A percentile compares a stretch with the other conserved stretches of the same genome.
Evolutionary conservation across 768 basidiomycete genomes (phyloP).

Genomic region (Fibroporia radiculosa): DNA sequence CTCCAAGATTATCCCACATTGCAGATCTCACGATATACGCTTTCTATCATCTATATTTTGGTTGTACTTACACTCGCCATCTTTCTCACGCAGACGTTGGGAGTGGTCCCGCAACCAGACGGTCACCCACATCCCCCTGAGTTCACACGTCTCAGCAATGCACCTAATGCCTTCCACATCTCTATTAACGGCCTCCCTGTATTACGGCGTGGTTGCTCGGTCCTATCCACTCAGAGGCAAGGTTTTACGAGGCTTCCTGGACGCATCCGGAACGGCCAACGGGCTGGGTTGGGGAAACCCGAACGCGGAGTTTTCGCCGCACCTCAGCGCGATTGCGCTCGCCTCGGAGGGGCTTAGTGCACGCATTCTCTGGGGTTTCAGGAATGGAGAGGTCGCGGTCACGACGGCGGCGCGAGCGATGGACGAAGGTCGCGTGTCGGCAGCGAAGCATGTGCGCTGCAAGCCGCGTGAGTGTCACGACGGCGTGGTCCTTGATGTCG

Average conservation of each 20-base stretch:
- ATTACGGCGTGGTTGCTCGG: constrained; percentile 66
- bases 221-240: constrained; percentile 66
- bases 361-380: constrained; percentile 67
- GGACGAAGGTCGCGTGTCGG: constrained; percentile 39
- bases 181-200: constrained; percentile 54
- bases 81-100: constrained; percentile 50
- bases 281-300: constrained; percentile 66
- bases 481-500: constrained; percentile 47
- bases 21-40: no score
- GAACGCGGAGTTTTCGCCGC: constrained; percentile 65
- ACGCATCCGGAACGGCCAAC: constrained; percentile 49
- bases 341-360: constrained; percentile 58
- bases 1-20: no score
- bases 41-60: not conserved
- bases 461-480: constrained; percentile 51
- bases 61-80: not conserved
- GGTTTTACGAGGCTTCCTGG: constrained; percentile 61
- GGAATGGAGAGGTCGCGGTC: constrained; percentile 58
- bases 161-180: constrained; percentile 50
- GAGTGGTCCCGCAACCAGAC: constrained; percentile 51
- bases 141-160: constrained; percentile 47
- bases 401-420: constrained; percentile 51
- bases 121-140: constrained; percentile 56
- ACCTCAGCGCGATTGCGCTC: constrained; percentile 52
- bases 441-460: constrained; percentile 41